phyloP scores from a whole-genome alignment of 116 monocot species.

The Zostera marina region DNA sequence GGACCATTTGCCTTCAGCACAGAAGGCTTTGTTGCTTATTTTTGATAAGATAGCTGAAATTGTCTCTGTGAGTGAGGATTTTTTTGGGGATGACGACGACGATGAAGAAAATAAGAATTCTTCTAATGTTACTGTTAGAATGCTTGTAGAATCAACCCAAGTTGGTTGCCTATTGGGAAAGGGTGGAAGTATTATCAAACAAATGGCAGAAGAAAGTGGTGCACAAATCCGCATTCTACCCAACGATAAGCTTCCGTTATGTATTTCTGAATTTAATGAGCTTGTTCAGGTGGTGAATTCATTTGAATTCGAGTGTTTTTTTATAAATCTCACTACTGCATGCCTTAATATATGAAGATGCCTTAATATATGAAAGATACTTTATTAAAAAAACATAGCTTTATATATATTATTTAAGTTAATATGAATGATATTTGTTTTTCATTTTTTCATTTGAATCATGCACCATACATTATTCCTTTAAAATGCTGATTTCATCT shows the following conservation, averaged over 20 bases:
- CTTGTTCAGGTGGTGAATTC: conserved; percentile 49
- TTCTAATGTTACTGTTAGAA: conserved; percentile 25
- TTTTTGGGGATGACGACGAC: conserved; percentile 27
- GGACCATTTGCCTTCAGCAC: conserved; percentile 26
- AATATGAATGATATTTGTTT: too few relatives aligned
- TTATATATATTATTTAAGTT: neutral
- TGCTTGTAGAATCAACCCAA: conserved; percentile 60
- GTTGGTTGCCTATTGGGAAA: conserved; percentile 80
- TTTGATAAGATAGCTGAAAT: conserved; percentile 47
- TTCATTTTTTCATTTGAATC: too few relatives aligned
- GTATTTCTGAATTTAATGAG: conserved; percentile 60
- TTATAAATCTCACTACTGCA: neutral
- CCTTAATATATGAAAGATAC: too few relatives aligned
- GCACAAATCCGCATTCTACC: conserved; percentile 64
- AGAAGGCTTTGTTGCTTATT: conserved; percentile 61
- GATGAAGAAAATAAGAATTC: conserved; percentile 19
- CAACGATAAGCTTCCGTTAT: conserved; percentile 69
- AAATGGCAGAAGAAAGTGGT: conserved; percentile 77
- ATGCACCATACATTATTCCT: neutral
- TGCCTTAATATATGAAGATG: neutral
- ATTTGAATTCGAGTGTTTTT: neutral
- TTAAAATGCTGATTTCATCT: neutral
- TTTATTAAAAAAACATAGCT: too few relatives aligned
- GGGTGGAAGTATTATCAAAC: conserved; percentile 79
- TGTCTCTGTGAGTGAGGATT: conserved; percentile 28